phyloP scores from a whole-genome alignment of 2,329 filamentous ascomycete genomes.

The Cladophialophora yegresii region DNA sequence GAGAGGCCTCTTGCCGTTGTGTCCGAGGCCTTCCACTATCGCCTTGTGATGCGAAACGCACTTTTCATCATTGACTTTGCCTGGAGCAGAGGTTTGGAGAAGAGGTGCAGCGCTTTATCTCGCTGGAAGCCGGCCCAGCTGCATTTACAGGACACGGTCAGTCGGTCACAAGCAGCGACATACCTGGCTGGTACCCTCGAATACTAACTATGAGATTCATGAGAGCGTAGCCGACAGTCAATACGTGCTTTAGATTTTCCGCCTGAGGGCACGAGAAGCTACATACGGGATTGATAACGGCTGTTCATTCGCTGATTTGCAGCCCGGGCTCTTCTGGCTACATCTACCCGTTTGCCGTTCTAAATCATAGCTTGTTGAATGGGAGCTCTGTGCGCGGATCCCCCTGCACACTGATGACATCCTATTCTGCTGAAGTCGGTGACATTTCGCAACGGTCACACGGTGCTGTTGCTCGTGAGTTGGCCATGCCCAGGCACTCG shows the following conservation, averaged over 20 bases:
- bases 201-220: no score
- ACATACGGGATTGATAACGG: neutral
- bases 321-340: neutral
- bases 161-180: neutral
- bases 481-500: neutral
- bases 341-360: neutral
- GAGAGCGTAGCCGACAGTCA: no score
- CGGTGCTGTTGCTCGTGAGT: neutral
- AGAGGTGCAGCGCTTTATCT: constrained; percentile 41
- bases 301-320: neutral
- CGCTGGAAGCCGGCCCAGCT: neutral
- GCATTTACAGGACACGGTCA: no score
- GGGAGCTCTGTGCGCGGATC: neutral
- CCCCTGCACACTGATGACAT: neutral
- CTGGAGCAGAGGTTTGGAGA: constrained; percentile 43
- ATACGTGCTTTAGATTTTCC: neutral
- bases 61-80: constrained; percentile 63
- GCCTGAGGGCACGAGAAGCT: neutral
- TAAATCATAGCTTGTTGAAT: neutral
- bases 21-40: constrained; percentile 75
- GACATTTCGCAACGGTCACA: neutral
- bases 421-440: neutral
- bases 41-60: constrained; percentile 64
- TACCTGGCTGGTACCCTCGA: no score
- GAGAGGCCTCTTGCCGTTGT: constrained; percentile 58